Evolutionary conservation across 768 basidiomycete species (phyloP).

Genomic region (Chalciporus chontae): DNA sequence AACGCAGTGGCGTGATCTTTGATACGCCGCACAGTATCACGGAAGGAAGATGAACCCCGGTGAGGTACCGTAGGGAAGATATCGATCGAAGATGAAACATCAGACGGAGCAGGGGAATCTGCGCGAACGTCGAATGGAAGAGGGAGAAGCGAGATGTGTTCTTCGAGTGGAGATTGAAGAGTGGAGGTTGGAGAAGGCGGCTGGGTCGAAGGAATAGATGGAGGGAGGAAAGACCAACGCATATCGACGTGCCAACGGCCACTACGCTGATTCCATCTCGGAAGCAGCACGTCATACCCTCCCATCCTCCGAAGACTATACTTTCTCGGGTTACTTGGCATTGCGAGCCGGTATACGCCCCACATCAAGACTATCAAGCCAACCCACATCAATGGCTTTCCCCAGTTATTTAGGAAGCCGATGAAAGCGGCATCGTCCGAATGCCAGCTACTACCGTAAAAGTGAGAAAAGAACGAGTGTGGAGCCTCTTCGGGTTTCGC

Average conservation of each 20-base stretch:
- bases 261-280: slow-evolving; percentile 66
- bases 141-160: slow-evolving; percentile 52
- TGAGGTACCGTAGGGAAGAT: slow-evolving; percentile 37
- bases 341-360: slow-evolving; percentile 55
- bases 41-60: slow-evolving; percentile 38
- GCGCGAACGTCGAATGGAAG: slow-evolving; percentile 59
- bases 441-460: slow-evolving; percentile 98
- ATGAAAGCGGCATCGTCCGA: slow-evolving; percentile 98
- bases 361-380: slow-evolving; percentile 69
- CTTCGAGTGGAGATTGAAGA: slow-evolving; percentile 49
- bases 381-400: slow-evolving; percentile 83
- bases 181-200: slow-evolving; percentile 46
- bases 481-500: slow-evolving; percentile 78
- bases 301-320: slow-evolving; percentile 58
- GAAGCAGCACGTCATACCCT: slow-evolving; percentile 76
- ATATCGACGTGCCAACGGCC: slow-evolving; percentile 75
- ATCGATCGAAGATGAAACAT: slow-evolving; percentile 43
- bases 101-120: slow-evolving; percentile 53
- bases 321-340: slow-evolving; percentile 59
- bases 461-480: slow-evolving; percentile 94
- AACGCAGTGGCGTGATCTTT: slow-evolving; percentile 51
- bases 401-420: slow-evolving; percentile 85
- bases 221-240: slow-evolving; percentile 48
- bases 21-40: slow-evolving; percentile 53
- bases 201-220: slow-evolving; percentile 37